Evolutionary conservation across 2,329 filamentous ascomycete genomes (phyloP), one percentile per base, ranked within the genome.

Genomic region (Whalleya microplaca): DNA sequence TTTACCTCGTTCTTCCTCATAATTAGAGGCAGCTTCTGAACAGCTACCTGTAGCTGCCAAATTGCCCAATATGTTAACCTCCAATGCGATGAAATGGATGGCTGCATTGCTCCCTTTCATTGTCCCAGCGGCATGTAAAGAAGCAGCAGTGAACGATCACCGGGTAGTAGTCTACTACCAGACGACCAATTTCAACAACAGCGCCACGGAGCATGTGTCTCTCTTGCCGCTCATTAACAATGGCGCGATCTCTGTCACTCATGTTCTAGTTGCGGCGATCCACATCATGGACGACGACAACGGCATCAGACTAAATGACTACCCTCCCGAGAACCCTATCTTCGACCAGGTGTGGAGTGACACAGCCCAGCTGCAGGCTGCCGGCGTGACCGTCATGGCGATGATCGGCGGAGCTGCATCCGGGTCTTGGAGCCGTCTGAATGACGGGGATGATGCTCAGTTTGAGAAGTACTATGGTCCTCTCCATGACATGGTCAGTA

Each of bases 351-450:
- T 96, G 37, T 97, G 92, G 92, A 82, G 82, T 20, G 93, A 97
- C 72, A 84, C 91, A 8, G 80, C 82, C 7, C 78, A 86, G 61
- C 76, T 96, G 5, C 89, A 95, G 71, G 83, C 82, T 1, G 80
- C 82, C 6, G 92, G 92, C 42, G 81, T 96, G 61, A 92, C 89
- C 66, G 85, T 96, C 12, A 80, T 96, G 70, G 91, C 85, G 52
- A 95, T 97, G 90, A 79, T 96, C 1, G 93, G 93, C 41, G 93
- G 93, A 16, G 92, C 92, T 2, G 92, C 91, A 3, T 6, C 0
- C 81, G 83, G 56, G 93, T 92, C 10, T 89, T 37, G 32, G 32
- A 37, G 32, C 86, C 12, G 96, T 84, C 53, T 21, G 58, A 46
- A 80, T 2, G 84, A 88, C 66, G 84, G 84, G 53, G 71, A 71